Evolutionary conservation across 164 flowering plant genomes (phyloP), one percentile per base, ranked within the genome.

Genomic region (Malania oleifera): DNA sequence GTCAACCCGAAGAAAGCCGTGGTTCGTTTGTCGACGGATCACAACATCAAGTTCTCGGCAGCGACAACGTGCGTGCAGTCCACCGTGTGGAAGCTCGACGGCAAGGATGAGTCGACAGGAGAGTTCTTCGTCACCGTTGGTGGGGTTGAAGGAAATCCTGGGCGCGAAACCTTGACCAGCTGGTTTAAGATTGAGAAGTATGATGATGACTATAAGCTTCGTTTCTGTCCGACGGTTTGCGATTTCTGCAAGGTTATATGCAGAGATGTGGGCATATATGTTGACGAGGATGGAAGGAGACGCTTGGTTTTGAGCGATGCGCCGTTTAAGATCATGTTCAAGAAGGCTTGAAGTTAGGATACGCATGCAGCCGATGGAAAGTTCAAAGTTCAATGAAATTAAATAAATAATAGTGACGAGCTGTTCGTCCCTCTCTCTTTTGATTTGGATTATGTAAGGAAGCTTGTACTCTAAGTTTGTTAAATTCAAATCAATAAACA

Each of bases 121-220:
- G 26, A 55, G 18, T 55, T 17, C 27, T 55, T 55, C 26, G 31
- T 55, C n/a, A 39, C 45, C 5, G 38, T 27, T 9, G 59, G 45
- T 38, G 46, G 45, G n/a, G 28, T 38, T 11, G 59, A 55, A 15
- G 59, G 59, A 5, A 55, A 39, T n/a, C 59, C 45, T 3, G 45
- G 59, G 2, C 24, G 17, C 19, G 8, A 55, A 39, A 55, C 59
- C 5, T 6, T 28, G 18, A 15, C 17, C 28, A 23, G 38, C 12
- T 55, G 44, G 59, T 55, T 55, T 28, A 39, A 22, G 46, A 55
- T 55, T 39, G 59, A 55, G 28, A 55, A 37, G 22, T 39, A 38
- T 23, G 46, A 18, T 3, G 40, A 18, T 23, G 26, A 55, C 22
- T 55, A 55, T 17, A 55, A 55, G 29, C 45, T 55, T 20, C 27